Evolutionary conservation across 2,329 filamentous ascomycete genomes (phyloP).

Genomic region (Calonectria naviculata): DNA sequence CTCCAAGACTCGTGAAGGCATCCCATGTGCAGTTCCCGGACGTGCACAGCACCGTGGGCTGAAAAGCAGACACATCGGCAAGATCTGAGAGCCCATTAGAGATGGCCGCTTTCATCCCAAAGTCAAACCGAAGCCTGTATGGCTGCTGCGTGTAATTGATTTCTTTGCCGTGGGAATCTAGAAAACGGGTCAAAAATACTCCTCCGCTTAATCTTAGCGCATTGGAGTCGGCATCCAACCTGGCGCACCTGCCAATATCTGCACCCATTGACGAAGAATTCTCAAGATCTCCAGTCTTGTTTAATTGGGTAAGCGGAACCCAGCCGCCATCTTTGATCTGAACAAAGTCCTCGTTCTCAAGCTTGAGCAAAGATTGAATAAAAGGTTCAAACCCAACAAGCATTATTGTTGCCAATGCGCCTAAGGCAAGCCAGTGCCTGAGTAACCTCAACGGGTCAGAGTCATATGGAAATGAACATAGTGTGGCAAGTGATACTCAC

Average conservation of each 20-base stretch:
- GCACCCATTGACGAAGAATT: neutral
- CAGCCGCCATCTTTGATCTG: neutral
- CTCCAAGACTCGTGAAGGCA: conserved; percentile 4
- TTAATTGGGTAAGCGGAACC: neutral
- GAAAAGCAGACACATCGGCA: neutral
- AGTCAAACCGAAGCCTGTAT: neutral
- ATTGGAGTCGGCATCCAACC: neutral
- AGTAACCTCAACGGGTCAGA: no score
- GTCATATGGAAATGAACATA: no score
- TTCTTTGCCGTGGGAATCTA: no score
- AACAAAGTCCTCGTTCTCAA: neutral
- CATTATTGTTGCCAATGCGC: no score
- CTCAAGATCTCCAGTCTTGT: neutral
- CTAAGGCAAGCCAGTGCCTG: neutral
- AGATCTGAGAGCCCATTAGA: conserved; percentile 19
- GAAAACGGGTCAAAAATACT: no score
- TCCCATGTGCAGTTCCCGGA: conserved; percentile 23
- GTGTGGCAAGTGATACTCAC: conserved; percentile 18
- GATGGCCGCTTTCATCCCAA: conserved; percentile 15
- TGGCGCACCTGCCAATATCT: neutral
- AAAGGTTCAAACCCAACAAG: no score
- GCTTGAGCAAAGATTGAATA: no score
- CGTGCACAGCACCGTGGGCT: conserved; percentile 10
- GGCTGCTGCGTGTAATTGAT: no score
- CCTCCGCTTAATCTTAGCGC: no score